phyloP scores from a whole-genome alignment of 495 filamentous ascomycete species.

The Elasticomyces elasticus region DNA sequence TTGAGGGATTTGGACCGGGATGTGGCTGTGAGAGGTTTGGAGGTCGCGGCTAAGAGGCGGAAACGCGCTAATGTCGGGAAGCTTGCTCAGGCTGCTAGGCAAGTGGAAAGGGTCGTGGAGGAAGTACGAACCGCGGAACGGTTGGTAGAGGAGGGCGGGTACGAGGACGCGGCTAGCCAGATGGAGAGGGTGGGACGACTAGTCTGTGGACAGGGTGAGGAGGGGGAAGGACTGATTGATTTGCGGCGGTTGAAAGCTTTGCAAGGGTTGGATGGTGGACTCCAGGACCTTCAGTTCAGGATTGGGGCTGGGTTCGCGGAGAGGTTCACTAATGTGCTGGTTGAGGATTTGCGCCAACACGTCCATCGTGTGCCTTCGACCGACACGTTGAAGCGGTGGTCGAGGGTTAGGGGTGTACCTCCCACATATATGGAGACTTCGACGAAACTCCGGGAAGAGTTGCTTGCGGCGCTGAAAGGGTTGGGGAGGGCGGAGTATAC shows the following conservation, averaged over 20 bases:
- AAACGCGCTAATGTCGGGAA: conserved; percentile 76
- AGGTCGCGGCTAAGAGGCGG: conserved; percentile 72
- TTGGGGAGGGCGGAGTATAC: conserved; percentile 70
- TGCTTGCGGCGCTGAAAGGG: conserved; percentile 61
- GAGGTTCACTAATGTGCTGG: conserved; percentile 65
- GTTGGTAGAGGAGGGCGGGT: conserved; percentile 66
- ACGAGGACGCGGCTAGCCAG: conserved; percentile 66
- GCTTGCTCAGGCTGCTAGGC: conserved; percentile 69
- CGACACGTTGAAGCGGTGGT: conserved; percentile 71
- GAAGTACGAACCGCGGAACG: conserved; percentile 67
- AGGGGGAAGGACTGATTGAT: conserved; percentile 44
- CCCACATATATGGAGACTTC: conserved; percentile 65
- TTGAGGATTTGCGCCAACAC: conserved; percentile 73
- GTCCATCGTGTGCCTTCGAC: conserved; percentile 60
- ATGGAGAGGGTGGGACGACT: conserved; percentile 69
- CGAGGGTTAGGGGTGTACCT: conserved; percentile 56
- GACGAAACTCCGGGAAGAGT: conserved; percentile 54
- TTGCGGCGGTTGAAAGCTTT: conserved; percentile 69
- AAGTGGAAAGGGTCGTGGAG: conserved; percentile 69
- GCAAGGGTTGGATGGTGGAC: conserved; percentile 65
- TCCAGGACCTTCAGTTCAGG: conserved; percentile 61
- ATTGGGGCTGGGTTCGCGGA: conserved; percentile 82
- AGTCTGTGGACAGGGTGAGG: conserved; percentile 52
- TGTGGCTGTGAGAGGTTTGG: conserved; percentile 76
- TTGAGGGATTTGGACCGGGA: conserved; percentile 71